A percentile compares a stretch with the other conserved stretches of the same genome.
These are phyloP conservation scores for Leucosporidium scottii DNA, from an alignment of 768 basidiomycete genomes.

Conservation along the genomic window DNA sequence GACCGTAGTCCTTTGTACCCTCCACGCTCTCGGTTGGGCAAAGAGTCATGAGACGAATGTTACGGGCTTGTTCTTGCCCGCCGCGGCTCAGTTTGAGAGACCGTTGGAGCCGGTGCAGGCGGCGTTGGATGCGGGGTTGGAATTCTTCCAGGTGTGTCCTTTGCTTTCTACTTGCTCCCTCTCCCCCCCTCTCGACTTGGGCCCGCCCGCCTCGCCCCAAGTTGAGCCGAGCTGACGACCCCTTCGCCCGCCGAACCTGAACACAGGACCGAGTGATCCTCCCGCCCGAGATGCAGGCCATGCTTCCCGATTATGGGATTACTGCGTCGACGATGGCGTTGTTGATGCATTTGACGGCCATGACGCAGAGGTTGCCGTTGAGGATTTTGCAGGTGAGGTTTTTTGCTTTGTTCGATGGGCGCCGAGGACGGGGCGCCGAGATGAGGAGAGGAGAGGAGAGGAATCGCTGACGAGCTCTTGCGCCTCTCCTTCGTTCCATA, in stretches of 20 bases:
- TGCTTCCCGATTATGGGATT: conserved; percentile 4
- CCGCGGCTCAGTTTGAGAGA: neutral
- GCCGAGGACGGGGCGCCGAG: too few relatives aligned
- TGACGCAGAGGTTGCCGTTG: conserved; percentile 13
- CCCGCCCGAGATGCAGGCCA: conserved; percentile 20
- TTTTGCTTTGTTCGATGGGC: too few relatives aligned
- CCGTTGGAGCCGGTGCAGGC: neutral
- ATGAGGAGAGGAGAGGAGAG: too few relatives aligned
- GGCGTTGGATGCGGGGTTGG: conserved; percentile 11
- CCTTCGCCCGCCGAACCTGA: neutral
- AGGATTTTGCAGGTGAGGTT: conserved; percentile 22
- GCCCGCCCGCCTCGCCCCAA: too few relatives aligned
- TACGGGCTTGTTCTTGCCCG: conserved; percentile 10
- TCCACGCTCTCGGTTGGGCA: conserved; percentile 18
- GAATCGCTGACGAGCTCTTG: too few relatives aligned
- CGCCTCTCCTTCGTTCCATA: too few relatives aligned
- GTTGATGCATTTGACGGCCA: conserved; percentile 23
- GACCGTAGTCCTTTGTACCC: conserved; percentile 10
- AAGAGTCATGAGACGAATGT: conserved; percentile 8
- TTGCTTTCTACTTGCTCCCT: too few relatives aligned
- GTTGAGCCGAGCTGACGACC: neutral
- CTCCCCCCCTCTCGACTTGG: neutral
- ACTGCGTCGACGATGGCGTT: conserved; percentile 13
- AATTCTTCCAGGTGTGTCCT: conserved; percentile 23
- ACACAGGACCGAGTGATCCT: conserved; percentile 23